Conservation (phyloP, 495 filamentous ascomycete genomes). For the Oidiodendron maius region DNA sequence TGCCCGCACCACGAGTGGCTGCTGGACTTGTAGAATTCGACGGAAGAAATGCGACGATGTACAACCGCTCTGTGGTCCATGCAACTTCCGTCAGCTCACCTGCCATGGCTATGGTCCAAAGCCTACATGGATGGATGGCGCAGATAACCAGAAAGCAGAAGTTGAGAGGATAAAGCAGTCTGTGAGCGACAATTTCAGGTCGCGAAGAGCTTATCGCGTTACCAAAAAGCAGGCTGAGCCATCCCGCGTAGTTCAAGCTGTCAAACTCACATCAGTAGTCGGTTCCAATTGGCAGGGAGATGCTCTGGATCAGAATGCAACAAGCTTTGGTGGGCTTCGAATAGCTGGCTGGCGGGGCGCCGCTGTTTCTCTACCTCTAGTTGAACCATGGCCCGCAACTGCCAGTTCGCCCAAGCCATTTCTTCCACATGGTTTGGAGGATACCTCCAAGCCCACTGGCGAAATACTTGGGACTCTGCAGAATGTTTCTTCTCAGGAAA, state of each 20-base stretch:
- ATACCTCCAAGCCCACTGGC: no score
- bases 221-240: neutral
- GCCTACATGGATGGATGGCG: slow-evolving; percentile 27
- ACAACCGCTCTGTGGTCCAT: slow-evolving; percentile 24
- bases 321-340: neutral
- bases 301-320: neutral
- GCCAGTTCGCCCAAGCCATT: neutral
- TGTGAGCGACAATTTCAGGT: slow-evolving; percentile 6
- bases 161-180: slow-evolving; percentile 7
- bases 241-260: neutral
- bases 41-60: slow-evolving; percentile 36
- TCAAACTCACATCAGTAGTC: neutral
- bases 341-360: neutral
- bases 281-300: neutral
- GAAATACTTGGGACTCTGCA: no score
- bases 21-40: slow-evolving; percentile 29
- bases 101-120: slow-evolving; percentile 28
- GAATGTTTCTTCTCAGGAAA: neutral
- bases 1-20: neutral
- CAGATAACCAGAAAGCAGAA: slow-evolving; percentile 48
- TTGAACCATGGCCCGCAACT: neutral
- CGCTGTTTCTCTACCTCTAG: neutral
- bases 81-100: slow-evolving; percentile 22
- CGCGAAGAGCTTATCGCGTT: slow-evolving; percentile 4
- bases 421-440: no score